A percentile compares a stretch with the other conserved stretches of the same genome.
These are phyloP conservation scores for Withania somnifera DNA, from an alignment of 305 asterid species.

Conservation along the genomic window DNA sequence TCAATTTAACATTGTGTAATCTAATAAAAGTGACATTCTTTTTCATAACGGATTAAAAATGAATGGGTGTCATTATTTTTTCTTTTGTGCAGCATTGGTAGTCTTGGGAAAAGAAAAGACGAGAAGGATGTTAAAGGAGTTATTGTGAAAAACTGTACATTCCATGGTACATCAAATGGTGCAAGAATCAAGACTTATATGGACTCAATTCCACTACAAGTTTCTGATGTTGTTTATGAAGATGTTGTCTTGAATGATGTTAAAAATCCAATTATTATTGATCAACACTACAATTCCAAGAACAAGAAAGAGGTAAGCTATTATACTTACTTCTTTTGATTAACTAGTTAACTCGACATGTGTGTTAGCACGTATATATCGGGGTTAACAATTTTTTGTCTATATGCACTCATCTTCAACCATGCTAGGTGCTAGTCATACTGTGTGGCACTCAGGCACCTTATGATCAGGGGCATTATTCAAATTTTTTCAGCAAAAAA, in stretches of 20 bases:
- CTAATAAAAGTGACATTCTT: no score
- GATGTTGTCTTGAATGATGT: slow-evolving; percentile 40
- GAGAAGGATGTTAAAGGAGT: slow-evolving; percentile 37
- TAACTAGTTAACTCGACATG: background rate
- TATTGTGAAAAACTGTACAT: slow-evolving; percentile 34
- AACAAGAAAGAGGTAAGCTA: slow-evolving; percentile 16
- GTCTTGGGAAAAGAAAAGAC: slow-evolving; percentile 46
- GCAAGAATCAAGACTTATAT: slow-evolving; percentile 65
- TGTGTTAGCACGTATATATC: background rate
- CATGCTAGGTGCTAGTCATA: background rate
- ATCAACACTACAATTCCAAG: slow-evolving; percentile 64
- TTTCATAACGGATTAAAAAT: no score
- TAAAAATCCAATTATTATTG: slow-evolving; percentile 63
- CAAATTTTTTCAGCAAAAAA: no score
- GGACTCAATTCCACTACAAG: slow-evolving; percentile 23
- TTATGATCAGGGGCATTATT: no score
- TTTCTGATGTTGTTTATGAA: slow-evolving; percentile 27
- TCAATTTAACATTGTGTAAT: no score
- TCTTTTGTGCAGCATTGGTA: slow-evolving; percentile 44
- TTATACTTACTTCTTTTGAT: background rate
- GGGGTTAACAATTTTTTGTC: background rate
- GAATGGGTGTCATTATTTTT: no score
- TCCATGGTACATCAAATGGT: slow-evolving; percentile 50
- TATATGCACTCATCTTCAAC: background rate
- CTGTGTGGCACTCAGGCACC: no score